Evolutionary conservation across 2,329 filamentous ascomycete species (phyloP).

Genomic region (Arthrobotrys megalospora): DNA sequence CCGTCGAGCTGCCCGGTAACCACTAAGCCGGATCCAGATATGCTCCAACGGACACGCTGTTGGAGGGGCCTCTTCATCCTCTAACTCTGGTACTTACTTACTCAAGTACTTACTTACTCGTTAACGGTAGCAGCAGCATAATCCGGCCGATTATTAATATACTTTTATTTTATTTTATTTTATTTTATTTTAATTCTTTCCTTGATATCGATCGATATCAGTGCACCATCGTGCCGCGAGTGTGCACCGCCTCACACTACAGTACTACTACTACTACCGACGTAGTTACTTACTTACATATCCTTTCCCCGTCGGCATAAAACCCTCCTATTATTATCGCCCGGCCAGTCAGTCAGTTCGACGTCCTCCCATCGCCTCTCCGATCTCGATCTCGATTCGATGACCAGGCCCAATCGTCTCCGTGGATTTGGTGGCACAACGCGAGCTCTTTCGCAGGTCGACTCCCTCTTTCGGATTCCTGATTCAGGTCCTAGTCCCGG

Average conservation of each 20-base stretch:
- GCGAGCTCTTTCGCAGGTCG: conserved; percentile 49
- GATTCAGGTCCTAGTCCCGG: conserved; percentile 23
- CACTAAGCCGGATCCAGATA: conserved; percentile 1
- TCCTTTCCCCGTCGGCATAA: conserved; percentile 8
- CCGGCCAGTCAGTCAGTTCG: neutral
- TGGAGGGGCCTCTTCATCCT: neutral
- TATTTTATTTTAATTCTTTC: neutral
- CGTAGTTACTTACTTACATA: neutral
- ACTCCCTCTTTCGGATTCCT: conserved; percentile 51
- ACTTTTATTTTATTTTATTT: neutral
- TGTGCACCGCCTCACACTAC: neutral
- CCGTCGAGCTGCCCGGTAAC: neutral
- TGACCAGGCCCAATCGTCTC: conserved; percentile 37
- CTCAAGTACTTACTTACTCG: too few species aligned
- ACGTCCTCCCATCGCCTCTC: conserved; percentile 1
- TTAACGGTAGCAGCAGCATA: too few species aligned
- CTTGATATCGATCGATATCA: too few species aligned
- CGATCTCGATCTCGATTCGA: conserved; percentile 42
- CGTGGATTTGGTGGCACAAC: conserved; percentile 45
- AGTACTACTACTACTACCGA: neutral
- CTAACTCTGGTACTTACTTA: neutral
- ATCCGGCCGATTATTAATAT: neutral
- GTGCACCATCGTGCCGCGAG: too few species aligned
- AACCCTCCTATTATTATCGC: neutral
- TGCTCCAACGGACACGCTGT: conserved; percentile 6